Evolutionary conservation across 305 asterid genomes (phyloP), one percentile per base, ranked within the genome.

Genomic region (Fraxinus velutina): DNA sequence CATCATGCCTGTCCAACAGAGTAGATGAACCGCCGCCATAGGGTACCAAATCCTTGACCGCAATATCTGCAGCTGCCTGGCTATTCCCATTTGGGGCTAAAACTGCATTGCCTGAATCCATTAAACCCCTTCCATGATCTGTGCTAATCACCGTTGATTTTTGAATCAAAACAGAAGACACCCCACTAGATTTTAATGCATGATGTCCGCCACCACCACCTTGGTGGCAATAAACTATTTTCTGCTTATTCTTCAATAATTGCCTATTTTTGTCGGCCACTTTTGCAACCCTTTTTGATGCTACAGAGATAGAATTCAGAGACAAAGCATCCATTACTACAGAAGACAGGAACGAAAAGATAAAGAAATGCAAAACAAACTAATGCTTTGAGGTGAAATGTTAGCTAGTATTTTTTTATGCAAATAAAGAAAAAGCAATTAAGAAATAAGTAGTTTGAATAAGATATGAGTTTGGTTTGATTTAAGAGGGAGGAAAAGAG

Each of bases 301-400:
- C 81, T 60, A 78, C 68, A 80, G 89, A 81, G 81, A 89, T 86
- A 81, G 92, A 82, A 37, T 88, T 84, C 70, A 94, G 87, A 87
- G 93, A 90, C 81, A 90, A 73, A 83, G 97, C 96, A 91, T 92
- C 97, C 99, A 96, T 94, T 79, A 79, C 47, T 80, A 86, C 90
- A 12, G 75, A 81, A 68, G 75, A 84, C 78, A 77, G 78, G 77
- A 72, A 55, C 79, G 24, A 66, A 66, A 78, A 73, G 47, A 82
- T 75, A 76, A 87, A 81, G 83, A 82, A 84, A 79, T 36, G 88
- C 42, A 76, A 60, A 82, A 82, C 60, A 78, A 87, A 55, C 71
- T 52, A 80, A 79, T 83, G 88, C 81, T 84, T 86, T 84, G 86
- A 83, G 84, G 91, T 88, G 88, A 81, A 84, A 76, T 76, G 75